A percentile compares a stretch with the other conserved stretches of the same genome.
These are phyloP conservation scores for Sporothrix brunneoviolacea DNA, from an alignment of 2,329 filamentous ascomycete species.

Conservation along the genomic window DNA sequence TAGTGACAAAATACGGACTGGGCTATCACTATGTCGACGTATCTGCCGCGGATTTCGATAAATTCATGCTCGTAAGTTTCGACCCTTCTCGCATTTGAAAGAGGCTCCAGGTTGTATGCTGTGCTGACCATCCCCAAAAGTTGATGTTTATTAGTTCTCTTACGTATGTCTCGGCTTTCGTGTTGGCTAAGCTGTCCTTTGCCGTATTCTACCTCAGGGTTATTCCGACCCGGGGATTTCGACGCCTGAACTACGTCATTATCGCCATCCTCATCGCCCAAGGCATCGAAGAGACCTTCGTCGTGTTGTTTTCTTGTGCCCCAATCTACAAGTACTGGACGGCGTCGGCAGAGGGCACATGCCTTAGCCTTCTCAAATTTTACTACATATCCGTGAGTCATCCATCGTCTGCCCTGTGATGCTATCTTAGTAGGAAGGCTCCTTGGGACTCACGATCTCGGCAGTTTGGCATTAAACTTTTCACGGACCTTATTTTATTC, in stretches of 20 bases:
- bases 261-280: conserved; percentile 4
- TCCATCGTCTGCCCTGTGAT: no score
- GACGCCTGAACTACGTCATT: conserved; percentile 7
- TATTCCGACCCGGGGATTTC: conserved; percentile 2
- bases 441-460: not conserved
- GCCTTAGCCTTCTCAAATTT: conserved; percentile 3
- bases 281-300: conserved; percentile 11
- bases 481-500: conserved; percentile 6
- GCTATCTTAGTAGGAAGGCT: no score
- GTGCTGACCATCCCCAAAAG: no score
- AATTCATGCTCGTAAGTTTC: not conserved
- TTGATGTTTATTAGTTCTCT: conserved; percentile 3
- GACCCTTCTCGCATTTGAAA: no score
- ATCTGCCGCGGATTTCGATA: not conserved
- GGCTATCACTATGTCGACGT: not conserved
- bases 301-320: conserved; percentile 7
- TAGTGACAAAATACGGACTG: conserved; percentile 8
- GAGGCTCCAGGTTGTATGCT: not conserved
- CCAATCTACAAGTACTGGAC: conserved; percentile 11
- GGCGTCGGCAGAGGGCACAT: not conserved
- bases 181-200: conserved; percentile 11
- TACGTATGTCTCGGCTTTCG: conserved; percentile 7
- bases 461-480: conserved; percentile 11
- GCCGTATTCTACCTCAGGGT: conserved; percentile 8
- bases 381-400: conserved; percentile 8